These are phyloP conservation scores for Benincasa hispida DNA, from an alignment of 306 rosid species.

Conservation along the genomic window DNA sequence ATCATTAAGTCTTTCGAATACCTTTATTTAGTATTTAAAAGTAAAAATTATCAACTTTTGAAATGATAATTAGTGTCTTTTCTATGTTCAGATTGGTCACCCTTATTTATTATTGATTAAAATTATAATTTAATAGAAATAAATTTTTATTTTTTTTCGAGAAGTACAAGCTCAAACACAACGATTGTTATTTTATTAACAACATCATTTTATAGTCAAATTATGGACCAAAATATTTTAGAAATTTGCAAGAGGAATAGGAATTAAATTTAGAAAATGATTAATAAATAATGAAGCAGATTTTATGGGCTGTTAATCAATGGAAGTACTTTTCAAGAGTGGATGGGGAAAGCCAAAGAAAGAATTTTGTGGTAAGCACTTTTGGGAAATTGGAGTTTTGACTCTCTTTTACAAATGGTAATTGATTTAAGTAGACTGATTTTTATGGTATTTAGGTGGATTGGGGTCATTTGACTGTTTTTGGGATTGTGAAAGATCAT, in stretches of 20 bases:
- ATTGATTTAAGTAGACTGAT: neutral
- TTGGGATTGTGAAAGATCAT: neutral
- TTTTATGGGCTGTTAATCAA: neutral
- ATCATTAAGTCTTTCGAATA: no score
- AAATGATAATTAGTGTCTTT: no score
- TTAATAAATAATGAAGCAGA: neutral
- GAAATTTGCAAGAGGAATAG: neutral
- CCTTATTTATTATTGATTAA: no score
- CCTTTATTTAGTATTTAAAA: no score
- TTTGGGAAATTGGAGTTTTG: constrained; percentile 1
- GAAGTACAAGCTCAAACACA: no score
- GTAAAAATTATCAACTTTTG: no score
- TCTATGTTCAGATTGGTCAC: no score
- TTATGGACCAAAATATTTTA: no score
- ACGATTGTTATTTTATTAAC: no score
- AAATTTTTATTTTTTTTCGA: no score
- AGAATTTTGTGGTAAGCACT: neutral
- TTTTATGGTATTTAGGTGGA: neutral
- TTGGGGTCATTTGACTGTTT: neutral
- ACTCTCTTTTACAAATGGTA: neutral
- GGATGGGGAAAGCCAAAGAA: neutral
- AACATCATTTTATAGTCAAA: no score
- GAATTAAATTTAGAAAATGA: neutral
- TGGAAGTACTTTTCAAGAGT: neutral
- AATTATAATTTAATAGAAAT: no score